A percentile compares a stretch with the other conserved stretches of the same genome.
Evolutionary conservation across 2,329 filamentous ascomycete species (phyloP).

Genomic region (Xylariales sp.): DNA sequence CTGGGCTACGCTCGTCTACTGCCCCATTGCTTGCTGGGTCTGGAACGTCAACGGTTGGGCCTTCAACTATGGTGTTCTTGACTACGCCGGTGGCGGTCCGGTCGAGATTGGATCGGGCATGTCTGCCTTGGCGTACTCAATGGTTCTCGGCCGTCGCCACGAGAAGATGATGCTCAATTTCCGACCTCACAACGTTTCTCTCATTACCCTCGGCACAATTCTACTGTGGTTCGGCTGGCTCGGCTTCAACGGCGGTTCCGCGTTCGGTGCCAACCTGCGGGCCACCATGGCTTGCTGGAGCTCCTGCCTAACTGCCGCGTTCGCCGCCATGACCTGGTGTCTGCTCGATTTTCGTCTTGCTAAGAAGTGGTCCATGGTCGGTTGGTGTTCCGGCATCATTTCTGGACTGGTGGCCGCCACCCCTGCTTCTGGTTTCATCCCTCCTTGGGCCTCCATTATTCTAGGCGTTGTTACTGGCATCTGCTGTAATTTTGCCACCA

Average conservation of each 20-base stretch:
- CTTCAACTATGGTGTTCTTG: slow-evolving; percentile 83
- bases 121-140: slow-evolving; percentile 90
- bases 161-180: slow-evolving; percentile 99
- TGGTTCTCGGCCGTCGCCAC: slow-evolving; percentile 91
- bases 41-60: slow-evolving; percentile 96
- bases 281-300: slow-evolving; percentile 98
- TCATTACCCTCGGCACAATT: slow-evolving; percentile 92
- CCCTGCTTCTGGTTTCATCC: slow-evolving; percentile 63
- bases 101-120: slow-evolving; percentile 96
- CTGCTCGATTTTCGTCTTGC: slow-evolving; percentile 92
- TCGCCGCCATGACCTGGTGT: slow-evolving; percentile 89
- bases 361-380: slow-evolving; percentile 83
- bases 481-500: slow-evolving; percentile 64
- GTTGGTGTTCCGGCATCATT: slow-evolving; percentile 68
- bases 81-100: slow-evolving; percentile 93
- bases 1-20: slow-evolving; percentile 98
- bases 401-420: slow-evolving; percentile 67
- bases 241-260: slow-evolving; percentile 95
- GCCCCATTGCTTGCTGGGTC: slow-evolving; percentile 91
- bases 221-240: slow-evolving; percentile 99
- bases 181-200: slow-evolving; percentile 95
- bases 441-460: slow-evolving; percentile 62
- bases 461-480: slow-evolving; percentile 64
- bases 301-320: slow-evolving; percentile 87
- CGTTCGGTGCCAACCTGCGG: slow-evolving; percentile 90